Conservation (phyloP, 345 rosid genomes). For the Pistacia vera region DNA sequence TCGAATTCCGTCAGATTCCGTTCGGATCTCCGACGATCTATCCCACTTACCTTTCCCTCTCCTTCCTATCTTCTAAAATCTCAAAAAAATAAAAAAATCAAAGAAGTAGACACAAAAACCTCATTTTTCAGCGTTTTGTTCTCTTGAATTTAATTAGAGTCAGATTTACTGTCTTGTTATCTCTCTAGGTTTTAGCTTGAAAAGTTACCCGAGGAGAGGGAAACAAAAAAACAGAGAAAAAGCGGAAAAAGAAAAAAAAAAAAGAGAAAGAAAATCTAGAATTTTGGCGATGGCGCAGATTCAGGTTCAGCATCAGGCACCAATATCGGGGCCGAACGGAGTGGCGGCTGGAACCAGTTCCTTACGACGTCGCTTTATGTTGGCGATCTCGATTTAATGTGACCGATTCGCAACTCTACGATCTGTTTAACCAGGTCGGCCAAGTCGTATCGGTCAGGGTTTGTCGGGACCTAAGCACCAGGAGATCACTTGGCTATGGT, state of each 20-base stretch:
- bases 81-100: slow-evolving; percentile 10
- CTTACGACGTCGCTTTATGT: slow-evolving; percentile 74
- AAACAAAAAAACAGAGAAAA: slow-evolving; percentile 14
- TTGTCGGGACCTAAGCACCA: slow-evolving; percentile 74
- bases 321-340: slow-evolving; percentile 39
- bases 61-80: slow-evolving; percentile 1
- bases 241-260: background rate
- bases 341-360: slow-evolving; percentile 42
- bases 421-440: slow-evolving; percentile 72
- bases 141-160: background rate
- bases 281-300: slow-evolving; percentile 65
- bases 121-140: background rate
- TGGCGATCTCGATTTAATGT: slow-evolving; percentile 81
- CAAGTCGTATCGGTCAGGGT: slow-evolving; percentile 85
- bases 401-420: slow-evolving; percentile 75
- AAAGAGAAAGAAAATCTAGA: slow-evolving; percentile 26
- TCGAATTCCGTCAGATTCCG: slow-evolving; percentile 29
- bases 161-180: slow-evolving; percentile 6
- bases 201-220: slow-evolving; percentile 23
- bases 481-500: slow-evolving; percentile 86
- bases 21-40: slow-evolving; percentile 38
- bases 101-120: background rate
- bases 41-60: slow-evolving; percentile 27
- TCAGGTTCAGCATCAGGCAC: slow-evolving; percentile 68
- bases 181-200: slow-evolving; percentile 19